phyloP scores from a whole-genome alignment of 306 rosid genomes.

The Ochetophila trinervis region DNA sequence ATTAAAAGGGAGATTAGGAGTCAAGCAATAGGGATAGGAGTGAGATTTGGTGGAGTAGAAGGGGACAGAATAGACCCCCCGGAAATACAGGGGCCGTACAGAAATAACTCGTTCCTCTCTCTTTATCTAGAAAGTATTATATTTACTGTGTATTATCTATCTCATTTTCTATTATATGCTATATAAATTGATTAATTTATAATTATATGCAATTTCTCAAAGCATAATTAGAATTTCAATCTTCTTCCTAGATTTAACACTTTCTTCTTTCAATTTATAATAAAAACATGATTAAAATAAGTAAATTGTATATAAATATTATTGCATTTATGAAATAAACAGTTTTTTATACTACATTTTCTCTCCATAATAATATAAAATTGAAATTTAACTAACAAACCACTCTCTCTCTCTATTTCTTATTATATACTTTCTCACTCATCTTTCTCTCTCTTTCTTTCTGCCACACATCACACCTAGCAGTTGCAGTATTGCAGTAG shows the following conservation, averaged over 20 bases:
- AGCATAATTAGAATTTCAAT: too few species aligned
- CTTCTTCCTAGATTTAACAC: too few species aligned
- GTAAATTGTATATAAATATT: too few species aligned
- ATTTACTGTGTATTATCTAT: too few species aligned
- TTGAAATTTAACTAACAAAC: conserved; percentile 37
- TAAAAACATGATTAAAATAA: too few species aligned
- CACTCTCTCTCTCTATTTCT: conserved; percentile 18
- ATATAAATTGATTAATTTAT: too few species aligned
- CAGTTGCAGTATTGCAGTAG: conserved; percentile 62
- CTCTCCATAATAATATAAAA: conserved; percentile 40
- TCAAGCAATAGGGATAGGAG: conserved; percentile 42
- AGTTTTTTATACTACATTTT: too few species aligned
- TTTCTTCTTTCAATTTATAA: too few species aligned
- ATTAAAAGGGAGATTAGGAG: not conserved
- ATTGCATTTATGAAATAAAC: too few species aligned
- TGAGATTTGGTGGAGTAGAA: conserved; percentile 79
- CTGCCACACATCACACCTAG: conserved; percentile 91
- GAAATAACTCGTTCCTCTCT: conserved; percentile 9
- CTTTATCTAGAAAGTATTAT: too few species aligned
- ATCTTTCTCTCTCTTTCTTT: conserved; percentile 32
- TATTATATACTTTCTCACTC: conserved; percentile 8
- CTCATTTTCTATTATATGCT: too few species aligned
- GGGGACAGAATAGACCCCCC: conserved; percentile 98
- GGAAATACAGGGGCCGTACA: conserved; percentile 93
- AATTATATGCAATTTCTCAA: too few species aligned